Conservation (phyloP, 2,329 filamentous ascomycete species). For the Blastomyces emzantsi region DNA sequence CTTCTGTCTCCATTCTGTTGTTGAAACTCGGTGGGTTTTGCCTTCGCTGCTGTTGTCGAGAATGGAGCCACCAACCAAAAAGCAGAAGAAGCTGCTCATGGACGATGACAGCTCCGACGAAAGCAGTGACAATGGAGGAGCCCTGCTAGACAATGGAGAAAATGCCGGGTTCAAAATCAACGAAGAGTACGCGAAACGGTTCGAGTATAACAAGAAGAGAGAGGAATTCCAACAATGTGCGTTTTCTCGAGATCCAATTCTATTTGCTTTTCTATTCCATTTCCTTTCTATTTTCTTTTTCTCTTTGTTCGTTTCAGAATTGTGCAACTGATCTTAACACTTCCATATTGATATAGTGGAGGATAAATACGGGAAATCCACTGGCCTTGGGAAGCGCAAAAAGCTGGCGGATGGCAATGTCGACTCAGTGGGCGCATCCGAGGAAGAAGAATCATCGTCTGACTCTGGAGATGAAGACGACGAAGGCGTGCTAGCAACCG, state of each 20-base stretch:
- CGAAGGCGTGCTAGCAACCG: conserved; percentile 75
- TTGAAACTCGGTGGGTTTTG: background rate
- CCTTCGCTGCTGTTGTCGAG: conserved; percentile 4
- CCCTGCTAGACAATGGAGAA: conserved; percentile 25
- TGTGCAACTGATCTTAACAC: too few relatives aligned
- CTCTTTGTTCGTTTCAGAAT: background rate
- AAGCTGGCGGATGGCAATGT: conserved; percentile 38
- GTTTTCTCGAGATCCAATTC: conserved; percentile 9
- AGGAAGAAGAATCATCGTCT: conserved; percentile 59
- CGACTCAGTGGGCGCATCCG: conserved; percentile 46
- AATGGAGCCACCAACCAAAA: conserved; percentile 38
- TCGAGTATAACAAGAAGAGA: conserved; percentile 95
- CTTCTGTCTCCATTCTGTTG: too few relatives aligned
- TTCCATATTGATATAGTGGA: conserved; percentile 52
- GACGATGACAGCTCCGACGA: conserved; percentile 34
- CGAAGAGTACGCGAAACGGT: conserved; percentile 75
- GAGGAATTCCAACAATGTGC: conserved; percentile 61
- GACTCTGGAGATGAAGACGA: conserved; percentile 80
- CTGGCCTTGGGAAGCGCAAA: conserved; percentile 31
- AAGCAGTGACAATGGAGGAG: conserved; percentile 34
- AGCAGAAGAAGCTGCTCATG: conserved; percentile 33
- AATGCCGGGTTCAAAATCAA: conserved; percentile 65
- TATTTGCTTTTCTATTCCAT: background rate
- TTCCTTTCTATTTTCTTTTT: background rate
- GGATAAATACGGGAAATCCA: conserved; percentile 63